phyloP scores from a whole-genome alignment of 208 protist species.

The Histomonas meleagridis region DNA sequence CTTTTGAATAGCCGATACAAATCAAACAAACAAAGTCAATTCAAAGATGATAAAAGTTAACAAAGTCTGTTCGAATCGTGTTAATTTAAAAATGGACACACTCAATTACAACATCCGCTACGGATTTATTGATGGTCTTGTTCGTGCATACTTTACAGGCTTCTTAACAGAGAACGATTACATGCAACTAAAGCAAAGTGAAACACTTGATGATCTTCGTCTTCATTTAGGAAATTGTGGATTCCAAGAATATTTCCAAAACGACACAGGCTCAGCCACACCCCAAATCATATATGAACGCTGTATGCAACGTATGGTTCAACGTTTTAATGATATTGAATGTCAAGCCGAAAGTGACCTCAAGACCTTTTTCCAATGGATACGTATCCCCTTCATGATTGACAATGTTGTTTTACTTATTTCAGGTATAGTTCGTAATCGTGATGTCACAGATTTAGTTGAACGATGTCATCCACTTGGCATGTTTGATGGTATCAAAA shows the following conservation, averaged over 20 bases:
- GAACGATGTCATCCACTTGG: slow-evolving; percentile 24
- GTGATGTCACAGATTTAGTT: slow-evolving; percentile 6
- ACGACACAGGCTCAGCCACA: not conserved
- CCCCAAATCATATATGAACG: slow-evolving; percentile 28
- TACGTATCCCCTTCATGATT: slow-evolving; percentile 24
- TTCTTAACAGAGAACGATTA: not conserved
- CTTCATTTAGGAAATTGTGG: slow-evolving; percentile 19
- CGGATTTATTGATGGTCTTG: not conserved
- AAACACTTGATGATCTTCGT: slow-evolving; percentile 25
- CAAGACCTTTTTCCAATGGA: slow-evolving; percentile 32
- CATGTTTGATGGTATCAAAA: slow-evolving; percentile 19
- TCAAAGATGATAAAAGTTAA: too few relatives aligned
- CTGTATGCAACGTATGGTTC: not conserved
- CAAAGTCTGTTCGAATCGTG: too few relatives aligned
- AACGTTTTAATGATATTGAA: not conserved
- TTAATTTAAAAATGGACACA: not conserved
- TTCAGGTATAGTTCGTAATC: not conserved
- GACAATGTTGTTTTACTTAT: slow-evolving; percentile 31
- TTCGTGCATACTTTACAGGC: not conserved
- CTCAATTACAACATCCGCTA: slow-evolving; percentile 3
- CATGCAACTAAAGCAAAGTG: slow-evolving; percentile 4
- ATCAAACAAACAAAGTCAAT: too few relatives aligned
- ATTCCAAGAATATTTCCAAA: slow-evolving; percentile 7
- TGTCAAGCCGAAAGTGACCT: not conserved
- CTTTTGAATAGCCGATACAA: too few relatives aligned